Base-by-base conservation (phyloP, 805 yeast genomes). In the Pichia membranifaciens region DNA sequence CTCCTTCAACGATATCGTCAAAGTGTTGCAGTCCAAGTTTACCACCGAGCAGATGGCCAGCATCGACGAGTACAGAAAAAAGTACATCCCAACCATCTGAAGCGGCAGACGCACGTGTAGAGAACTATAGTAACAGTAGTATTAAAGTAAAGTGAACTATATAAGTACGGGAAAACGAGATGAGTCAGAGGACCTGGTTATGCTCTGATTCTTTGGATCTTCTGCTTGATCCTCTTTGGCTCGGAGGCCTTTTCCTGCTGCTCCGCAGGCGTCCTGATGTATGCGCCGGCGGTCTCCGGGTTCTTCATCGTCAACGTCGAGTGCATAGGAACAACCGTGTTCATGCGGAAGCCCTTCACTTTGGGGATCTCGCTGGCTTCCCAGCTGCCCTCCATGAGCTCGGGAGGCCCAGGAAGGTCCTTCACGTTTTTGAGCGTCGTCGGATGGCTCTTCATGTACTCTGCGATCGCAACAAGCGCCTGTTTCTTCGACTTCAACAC, bases 281-380 rank as follows among this genome's bases (percentile, higher is more conserved):
- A 85, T 32, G 84, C 76, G 48, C 74, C 66, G 52, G 81, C 87
- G 1, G 89, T 81, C 74, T 82, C 81, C 44, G 96, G 96, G 57
- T 86, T 88, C 28, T 86, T 90, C 73, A 87, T 75, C 38, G 90
- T 74, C 39, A 84, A 80, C 17, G 84, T 80, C 45, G 95, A 83
- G 58, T 84, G 88, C 28, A 88, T 73, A n/a, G 99, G 99, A 13
- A 90, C 87, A 39, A 91, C 81, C 2, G 82, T 78, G 64, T 86
- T 87, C 87, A 90, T 84, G 58, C 74, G 79, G 73, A 86, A 84
- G 12, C 96, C 96, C 55, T 80, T 78, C n/a, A 95, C 96, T 48
- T 68, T 71, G 10, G 96, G 95, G 58, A 84, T 64, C 65, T 76
- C 72, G 56, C 74, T 71, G 12, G 86, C 78, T 53, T 70, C 73